These are phyloP conservation scores for Narthecium ossifragum DNA, from an alignment of 106 monocot species.

Conservation along the genomic window DNA sequence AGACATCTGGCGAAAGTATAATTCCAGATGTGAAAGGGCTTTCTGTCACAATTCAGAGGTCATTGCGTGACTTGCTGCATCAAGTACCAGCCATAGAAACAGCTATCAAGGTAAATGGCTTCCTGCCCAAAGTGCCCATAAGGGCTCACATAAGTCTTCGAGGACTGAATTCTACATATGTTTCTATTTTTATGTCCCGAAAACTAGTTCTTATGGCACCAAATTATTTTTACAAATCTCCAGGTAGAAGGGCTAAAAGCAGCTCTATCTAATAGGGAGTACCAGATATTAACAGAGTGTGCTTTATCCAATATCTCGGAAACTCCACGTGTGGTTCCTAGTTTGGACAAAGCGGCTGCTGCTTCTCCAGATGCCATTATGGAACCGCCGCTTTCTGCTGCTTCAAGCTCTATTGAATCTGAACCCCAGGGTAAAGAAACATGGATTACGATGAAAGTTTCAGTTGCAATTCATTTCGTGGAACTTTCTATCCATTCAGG, in stretches of 20 bases:
- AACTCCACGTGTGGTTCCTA: slow-evolving; percentile 55
- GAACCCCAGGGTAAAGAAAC: slow-evolving; percentile 17
- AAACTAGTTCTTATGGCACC: no score
- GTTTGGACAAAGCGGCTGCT: slow-evolving; percentile 32
- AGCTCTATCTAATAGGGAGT: slow-evolving; percentile 81
- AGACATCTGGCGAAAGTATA: slow-evolving; percentile 68
- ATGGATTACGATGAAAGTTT: slow-evolving; percentile 75
- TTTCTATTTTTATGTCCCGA: no score
- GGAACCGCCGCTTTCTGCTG: slow-evolving; percentile 19
- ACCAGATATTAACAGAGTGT: slow-evolving; percentile 92
- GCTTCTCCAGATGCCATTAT: slow-evolving; percentile 14
- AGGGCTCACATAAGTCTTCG: no score
- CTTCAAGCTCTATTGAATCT: slow-evolving; percentile 15
- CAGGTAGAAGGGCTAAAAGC: slow-evolving; percentile 82
- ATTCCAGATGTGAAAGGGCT: slow-evolving; percentile 89
- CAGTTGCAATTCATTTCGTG: slow-evolving; percentile 53
- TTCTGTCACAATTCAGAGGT: slow-evolving; percentile 65
- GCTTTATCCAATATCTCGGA: slow-evolving; percentile 83
- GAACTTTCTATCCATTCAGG: slow-evolving; percentile 86
- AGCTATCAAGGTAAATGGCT: slow-evolving; percentile 44
- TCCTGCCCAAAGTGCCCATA: not conserved
- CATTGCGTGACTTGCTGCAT: slow-evolving; percentile 86
- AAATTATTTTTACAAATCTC: not conserved
- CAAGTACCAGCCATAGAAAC: slow-evolving; percentile 67
- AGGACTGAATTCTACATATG: no score